Conservation (phyloP, 2,329 filamentous ascomycete genomes). For the Capronia americana region DNA sequence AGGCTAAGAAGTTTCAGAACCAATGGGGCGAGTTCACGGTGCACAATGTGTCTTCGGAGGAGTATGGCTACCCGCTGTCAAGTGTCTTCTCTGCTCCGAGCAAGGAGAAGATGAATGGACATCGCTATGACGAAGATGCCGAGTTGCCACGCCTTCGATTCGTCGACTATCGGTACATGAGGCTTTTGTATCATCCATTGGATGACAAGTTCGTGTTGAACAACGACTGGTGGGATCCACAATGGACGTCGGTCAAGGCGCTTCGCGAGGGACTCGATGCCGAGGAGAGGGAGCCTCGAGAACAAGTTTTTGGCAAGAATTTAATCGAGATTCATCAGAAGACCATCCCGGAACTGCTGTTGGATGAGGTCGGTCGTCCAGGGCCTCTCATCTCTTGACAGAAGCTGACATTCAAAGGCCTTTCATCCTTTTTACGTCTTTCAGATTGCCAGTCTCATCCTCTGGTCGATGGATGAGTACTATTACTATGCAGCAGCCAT, state of each 20-base stretch:
- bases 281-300: conserved; percentile 83
- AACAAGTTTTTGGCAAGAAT: conserved; percentile 87
- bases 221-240: conserved; percentile 91
- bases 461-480: conserved; percentile 96
- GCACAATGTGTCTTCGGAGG: conserved; percentile 68
- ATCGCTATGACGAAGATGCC: conserved; percentile 75
- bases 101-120: conserved; percentile 67
- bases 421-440: conserved; percentile 99
- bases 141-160: conserved; percentile 75
- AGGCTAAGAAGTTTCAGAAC: conserved; percentile 63
- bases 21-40: conserved; percentile 93
- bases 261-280: conserved; percentile 82
- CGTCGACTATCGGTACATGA: conserved; percentile 91
- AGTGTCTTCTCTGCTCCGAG: conserved; percentile 61
- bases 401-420: conserved; percentile 58
- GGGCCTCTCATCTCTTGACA: background rate
- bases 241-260: conserved; percentile 78
- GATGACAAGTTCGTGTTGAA: conserved; percentile 87
- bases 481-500: conserved; percentile 98
- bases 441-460: conserved; percentile 88
- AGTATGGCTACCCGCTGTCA: conserved; percentile 68
- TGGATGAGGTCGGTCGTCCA: conserved; percentile 75
- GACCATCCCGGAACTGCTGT: conserved; percentile 76
- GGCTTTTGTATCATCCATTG: conserved; percentile 86
- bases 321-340: conserved; percentile 94